These are phyloP conservation scores for Akanthomyces uredinophilus DNA, from an alignment of 2,329 filamentous ascomycete species.

Conservation along the genomic window DNA sequence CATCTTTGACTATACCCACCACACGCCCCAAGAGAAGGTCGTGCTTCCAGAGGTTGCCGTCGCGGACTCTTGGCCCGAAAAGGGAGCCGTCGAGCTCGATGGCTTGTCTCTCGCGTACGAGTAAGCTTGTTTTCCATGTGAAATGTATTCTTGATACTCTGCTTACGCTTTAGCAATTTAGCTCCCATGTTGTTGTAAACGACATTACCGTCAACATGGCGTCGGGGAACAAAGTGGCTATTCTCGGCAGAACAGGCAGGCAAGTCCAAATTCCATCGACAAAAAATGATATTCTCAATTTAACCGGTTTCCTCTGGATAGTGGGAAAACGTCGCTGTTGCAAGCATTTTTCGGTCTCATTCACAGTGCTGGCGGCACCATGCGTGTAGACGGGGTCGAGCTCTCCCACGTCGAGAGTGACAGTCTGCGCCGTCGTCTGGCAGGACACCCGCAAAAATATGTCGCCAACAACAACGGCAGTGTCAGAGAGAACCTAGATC, in stretches of 20 bases:
- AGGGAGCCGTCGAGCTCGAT: neutral
- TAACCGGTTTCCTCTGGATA: neutral
- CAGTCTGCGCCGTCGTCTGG: neutral
- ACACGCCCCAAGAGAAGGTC: neutral
- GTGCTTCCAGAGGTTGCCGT: neutral
- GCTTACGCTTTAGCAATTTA: too few species aligned
- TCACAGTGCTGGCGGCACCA: neutral
- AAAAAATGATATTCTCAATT: too few species aligned
- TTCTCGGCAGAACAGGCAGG: slow-evolving; percentile 2
- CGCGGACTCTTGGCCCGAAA: neutral
- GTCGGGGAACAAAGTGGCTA: neutral
- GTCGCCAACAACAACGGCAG: neutral
- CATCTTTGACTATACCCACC: neutral
- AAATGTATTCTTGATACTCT: neutral
- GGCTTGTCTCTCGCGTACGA: neutral
- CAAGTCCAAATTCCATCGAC: neutral
- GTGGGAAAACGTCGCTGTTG: neutral
- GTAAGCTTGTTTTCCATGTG: neutral
- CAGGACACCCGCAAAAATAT: neutral
- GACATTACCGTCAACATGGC: neutral
- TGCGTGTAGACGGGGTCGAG: neutral
- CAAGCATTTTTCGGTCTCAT: neutral
- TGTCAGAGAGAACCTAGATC: neutral
- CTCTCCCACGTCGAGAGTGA: neutral
- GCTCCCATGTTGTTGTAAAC: neutral